Conservation (phyloP, 805 yeast species). For the Wickerhamomyces kurtzmanii region DNA sequence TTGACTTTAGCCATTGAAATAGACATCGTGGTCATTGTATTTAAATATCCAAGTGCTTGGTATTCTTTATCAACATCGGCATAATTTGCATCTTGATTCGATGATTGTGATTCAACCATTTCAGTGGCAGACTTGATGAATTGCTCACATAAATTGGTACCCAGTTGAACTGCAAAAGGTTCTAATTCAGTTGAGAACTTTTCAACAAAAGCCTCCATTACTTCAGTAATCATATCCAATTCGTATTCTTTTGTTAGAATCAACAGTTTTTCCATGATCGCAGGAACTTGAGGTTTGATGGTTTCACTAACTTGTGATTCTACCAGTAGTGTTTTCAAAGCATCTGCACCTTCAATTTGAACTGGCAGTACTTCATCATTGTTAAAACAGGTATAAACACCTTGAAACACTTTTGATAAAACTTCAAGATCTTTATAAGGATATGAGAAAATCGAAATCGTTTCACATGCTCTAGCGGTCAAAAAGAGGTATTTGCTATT, state of each 20-base stretch:
- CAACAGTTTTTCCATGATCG: slow-evolving; percentile 72
- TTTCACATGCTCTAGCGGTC: slow-evolving; percentile 63
- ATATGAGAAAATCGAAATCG: slow-evolving; percentile 29
- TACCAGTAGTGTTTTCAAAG: slow-evolving; percentile 70
- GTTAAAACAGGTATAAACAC: slow-evolving; percentile 27
- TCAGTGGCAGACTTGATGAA: slow-evolving; percentile 49
- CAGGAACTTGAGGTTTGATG: slow-evolving; percentile 63
- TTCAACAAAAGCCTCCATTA: slow-evolving; percentile 95
- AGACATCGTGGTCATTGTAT: slow-evolving; percentile 66
- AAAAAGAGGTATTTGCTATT: slow-evolving; percentile 49
- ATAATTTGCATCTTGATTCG: slow-evolving; percentile 18
- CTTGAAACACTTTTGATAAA: slow-evolving; percentile 29
- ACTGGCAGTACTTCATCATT: slow-evolving; percentile 52
- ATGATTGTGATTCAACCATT: slow-evolving; percentile 33
- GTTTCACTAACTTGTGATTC: slow-evolving; percentile 62
- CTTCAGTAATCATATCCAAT: slow-evolving; percentile 74
- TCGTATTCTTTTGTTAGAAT: slow-evolving; percentile 74
- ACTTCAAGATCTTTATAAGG: slow-evolving; percentile 25
- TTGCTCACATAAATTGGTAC: slow-evolving; percentile 49
- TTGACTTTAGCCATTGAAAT: slow-evolving; percentile 52
- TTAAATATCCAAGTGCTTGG: slow-evolving; percentile 58
- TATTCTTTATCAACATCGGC: slow-evolving; percentile 52
- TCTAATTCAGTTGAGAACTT: slow-evolving; percentile 77
- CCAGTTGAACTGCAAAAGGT: slow-evolving; percentile 73
- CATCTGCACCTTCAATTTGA: slow-evolving; percentile 80